phyloP scores from a whole-genome alignment of 2,329 filamentous ascomycete genomes.

The Pseudogymnoascus sp. region DNA sequence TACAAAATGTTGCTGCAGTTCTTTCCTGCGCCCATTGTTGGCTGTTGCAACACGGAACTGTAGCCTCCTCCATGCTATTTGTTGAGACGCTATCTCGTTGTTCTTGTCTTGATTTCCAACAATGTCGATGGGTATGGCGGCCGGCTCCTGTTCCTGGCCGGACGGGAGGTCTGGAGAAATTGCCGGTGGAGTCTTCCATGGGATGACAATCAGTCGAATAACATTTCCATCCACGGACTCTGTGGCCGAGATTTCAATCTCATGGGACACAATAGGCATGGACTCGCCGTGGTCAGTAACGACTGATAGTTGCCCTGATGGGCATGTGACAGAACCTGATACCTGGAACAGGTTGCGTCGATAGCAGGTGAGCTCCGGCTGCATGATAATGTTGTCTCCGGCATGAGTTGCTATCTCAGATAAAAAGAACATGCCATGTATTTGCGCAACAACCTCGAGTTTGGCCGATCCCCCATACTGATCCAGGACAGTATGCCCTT shows the following conservation, averaged over 20 bases:
- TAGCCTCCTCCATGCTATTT: constrained; percentile 86
- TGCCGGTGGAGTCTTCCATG: constrained; percentile 91
- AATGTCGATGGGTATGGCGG: constrained; percentile 65
- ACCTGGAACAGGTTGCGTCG: constrained; percentile 94
- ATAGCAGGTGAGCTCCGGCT: constrained; percentile 89
- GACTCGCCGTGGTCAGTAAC: constrained; percentile 78
- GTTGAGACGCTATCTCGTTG: constrained; percentile 78
- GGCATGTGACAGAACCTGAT: constrained; percentile 77
- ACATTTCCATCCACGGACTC: constrained; percentile 90
- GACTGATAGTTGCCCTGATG: constrained; percentile 68
- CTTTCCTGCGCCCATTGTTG: constrained; percentile 90
- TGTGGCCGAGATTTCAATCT: constrained; percentile 83
- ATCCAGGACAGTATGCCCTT: constrained; percentile 42
- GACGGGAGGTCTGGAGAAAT: constrained; percentile 61
- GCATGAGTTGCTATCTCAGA: constrained; percentile 49
- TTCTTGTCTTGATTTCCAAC: constrained; percentile 28
- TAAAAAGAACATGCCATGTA: constrained; percentile 84
- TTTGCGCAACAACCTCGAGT: constrained; percentile 54
- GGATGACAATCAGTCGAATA: constrained; percentile 91
- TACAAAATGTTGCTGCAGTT: constrained; percentile 93
- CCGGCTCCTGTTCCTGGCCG: constrained; percentile 72
- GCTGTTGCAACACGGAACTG: constrained; percentile 93
- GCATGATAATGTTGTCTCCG: constrained; percentile 46
- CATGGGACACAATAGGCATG: constrained; percentile 71
- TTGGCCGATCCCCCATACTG: constrained; percentile 40